These are phyloP conservation scores for Thuja plicata DNA, from an alignment of 83 land plant species.

Conservation along the genomic window DNA sequence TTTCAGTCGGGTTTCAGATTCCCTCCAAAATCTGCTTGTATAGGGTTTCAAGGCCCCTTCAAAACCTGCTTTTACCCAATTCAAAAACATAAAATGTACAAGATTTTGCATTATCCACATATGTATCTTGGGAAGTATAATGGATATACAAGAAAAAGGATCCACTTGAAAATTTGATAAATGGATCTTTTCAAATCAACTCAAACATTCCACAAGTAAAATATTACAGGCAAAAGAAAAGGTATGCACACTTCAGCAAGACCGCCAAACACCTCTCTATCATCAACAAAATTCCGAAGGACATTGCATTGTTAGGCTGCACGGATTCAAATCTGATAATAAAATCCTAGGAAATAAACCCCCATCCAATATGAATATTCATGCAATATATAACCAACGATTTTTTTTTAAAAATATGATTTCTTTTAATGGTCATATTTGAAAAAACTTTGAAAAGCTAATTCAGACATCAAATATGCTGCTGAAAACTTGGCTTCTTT, in stretches of 20 bases:
- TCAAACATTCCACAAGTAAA: not conserved
- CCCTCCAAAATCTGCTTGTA: too few relatives aligned
- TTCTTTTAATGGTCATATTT: not conserved
- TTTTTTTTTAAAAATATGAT: too few relatives aligned
- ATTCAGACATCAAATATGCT: not conserved
- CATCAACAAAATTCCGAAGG: not conserved
- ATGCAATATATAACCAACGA: not conserved
- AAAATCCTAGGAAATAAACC: not conserved
- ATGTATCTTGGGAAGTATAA: not conserved
- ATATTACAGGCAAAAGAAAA: not conserved
- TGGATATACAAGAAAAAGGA: not conserved
- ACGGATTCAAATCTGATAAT: not conserved
- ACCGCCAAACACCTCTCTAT: not conserved
- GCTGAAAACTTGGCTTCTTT: not conserved
- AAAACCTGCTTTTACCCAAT: too few relatives aligned
- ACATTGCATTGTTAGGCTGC: not conserved
- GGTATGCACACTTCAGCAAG: not conserved
- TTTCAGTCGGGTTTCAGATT: too few relatives aligned
- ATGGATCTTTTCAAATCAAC: not conserved
- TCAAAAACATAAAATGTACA: too few relatives aligned
- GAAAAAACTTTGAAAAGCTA: not conserved
- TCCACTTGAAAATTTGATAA: not conserved
- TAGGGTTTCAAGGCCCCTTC: too few relatives aligned
- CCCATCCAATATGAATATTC: not conserved
- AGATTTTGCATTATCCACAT: not conserved